Conservation (phyloP, 2,329 filamentous ascomycete genomes). For the Gaeumannomyces tritici region DNA sequence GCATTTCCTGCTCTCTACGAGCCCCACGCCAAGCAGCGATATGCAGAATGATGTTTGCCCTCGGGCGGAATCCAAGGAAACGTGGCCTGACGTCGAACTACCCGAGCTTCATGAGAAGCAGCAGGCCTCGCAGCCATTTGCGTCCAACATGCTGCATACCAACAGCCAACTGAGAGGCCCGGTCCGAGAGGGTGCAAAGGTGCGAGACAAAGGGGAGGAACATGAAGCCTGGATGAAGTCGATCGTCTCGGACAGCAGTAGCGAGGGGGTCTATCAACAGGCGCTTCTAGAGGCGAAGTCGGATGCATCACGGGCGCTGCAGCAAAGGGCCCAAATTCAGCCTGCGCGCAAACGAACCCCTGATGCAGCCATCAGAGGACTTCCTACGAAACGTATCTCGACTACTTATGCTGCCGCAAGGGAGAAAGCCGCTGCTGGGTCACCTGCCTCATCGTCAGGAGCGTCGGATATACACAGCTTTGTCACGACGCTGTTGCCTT, state of each 20-base stretch:
- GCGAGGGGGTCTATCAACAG: neutral
- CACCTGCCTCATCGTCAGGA: neutral
- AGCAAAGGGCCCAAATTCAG: neutral
- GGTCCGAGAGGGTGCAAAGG: neutral
- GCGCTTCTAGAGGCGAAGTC: neutral
- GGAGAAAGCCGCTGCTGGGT: slow-evolving; percentile 5
- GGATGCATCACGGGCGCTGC: neutral
- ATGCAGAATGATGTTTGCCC: neutral
- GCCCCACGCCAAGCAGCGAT: neutral
- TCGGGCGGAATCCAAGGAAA: neutral
- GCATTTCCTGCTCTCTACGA: neutral
- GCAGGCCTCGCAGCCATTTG: neutral
- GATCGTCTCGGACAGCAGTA: neutral
- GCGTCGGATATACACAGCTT: neutral
- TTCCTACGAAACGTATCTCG: neutral
- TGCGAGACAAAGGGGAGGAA: neutral
- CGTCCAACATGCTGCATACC: neutral
- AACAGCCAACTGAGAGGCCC: too few relatives aligned
- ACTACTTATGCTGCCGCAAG: slow-evolving; percentile 6
- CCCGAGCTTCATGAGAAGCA: neutral
- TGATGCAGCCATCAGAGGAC: neutral
- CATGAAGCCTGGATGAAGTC: slow-evolving; percentile 1
- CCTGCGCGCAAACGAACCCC: neutral
- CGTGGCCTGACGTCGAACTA: neutral
- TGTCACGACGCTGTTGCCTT: neutral